Evolutionary conservation across 352 stramenopile genomes (phyloP), one percentile per base, ranked within the genome.

Genomic region (Globisporangium orthogonon): DNA sequence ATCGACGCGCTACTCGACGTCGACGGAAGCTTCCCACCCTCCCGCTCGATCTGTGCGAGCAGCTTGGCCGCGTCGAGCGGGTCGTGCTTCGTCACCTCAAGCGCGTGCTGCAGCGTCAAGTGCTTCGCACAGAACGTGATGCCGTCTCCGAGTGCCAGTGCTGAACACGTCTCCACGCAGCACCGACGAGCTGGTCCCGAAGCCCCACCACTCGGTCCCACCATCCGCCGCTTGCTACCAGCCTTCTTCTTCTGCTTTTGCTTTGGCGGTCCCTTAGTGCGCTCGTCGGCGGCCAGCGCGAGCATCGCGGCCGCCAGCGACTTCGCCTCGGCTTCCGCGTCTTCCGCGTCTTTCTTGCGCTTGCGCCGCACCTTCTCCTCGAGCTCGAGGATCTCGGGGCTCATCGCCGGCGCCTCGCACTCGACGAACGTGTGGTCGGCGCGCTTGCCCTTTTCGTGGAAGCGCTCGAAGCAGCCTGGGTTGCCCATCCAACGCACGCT

Each of bases 401-500:
- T 69, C 65, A 77, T 56, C 10, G 40, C 56, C 0, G 62, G 66
- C 23, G 72, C 56, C 11, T 67, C 54, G 4, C 84, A 66, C 52
- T 63, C 61, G 31, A 54, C 59, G 28, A 63, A 86, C n/a, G 64
- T 63, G 61, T 91, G 83, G 54, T 85, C 69, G 3, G 71, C 70
- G 37, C 83, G 78, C 56, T 80, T 83, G 39, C 81, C 83, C 35
- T 87, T 89, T 39, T 54, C 66, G 55, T 94, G 83, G 62, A 91
- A 94, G 30, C 74, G 68, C 66, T 94, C 81, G 61, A 94, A 94
- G 62, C 83, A 94, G 13, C 82, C 83, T 6, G 82, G 62, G 61
- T 94, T 88, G 39, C 83, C 83, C 78, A 91, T 91, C 81, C 84
- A 91, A 18, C 77, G 78, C 18, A 86, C 81, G 52, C 84, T 94